Base-by-base conservation (phyloP, 495 filamentous ascomycete species). In the Friedmanniomyces endolithicus region DNA sequence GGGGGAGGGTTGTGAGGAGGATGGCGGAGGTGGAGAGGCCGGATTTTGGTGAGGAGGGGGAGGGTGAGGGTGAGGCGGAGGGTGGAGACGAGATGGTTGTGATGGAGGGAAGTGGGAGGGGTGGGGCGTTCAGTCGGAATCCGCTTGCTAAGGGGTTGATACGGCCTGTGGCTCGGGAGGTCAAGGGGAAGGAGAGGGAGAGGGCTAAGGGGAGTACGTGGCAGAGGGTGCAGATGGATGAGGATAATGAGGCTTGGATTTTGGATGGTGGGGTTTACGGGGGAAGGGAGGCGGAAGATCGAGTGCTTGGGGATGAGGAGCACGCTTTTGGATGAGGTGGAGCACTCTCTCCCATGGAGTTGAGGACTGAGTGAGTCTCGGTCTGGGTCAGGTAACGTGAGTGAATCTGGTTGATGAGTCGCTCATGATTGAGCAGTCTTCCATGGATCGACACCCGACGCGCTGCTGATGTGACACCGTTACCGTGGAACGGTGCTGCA, bases 211-310 rank as follows among this genome's bases (percentile, higher is more conserved):
- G 69, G 0, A 59, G 64, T 67, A 78, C 76, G 2, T 96, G 90
- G 92, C 74, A 90, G 46, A 79, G 88, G 57, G 90, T 95, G 0
- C 94, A 97, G 65, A 88, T 96, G 70, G 87, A 94, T 62, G 74
- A 81, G 37, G 85, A 89, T 66, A 96, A 95, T 61, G 90, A 95
- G 70, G 78, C 77, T n/a, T 83, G 90, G 70, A 95, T 95, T 57
- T 69, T 95, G 6, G 85, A 95, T 69, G 90, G 90, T 0, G 86
- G 90, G 11, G 63, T 79, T 4, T 81, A 85, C 67, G 86, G 87
- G 58, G 70, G 62, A 1, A 55, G 51, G 49, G 64, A 56, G 52
- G 35, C 46, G 8, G 62, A 49, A 55, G 75, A 63, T 70, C 74
- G 68, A 62, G 68, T 40, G 63, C 58, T 59, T 60, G 72, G 64